Conservation (phyloP, 768 basidiomycete species). For the Xanthoconium purpureum region DNA sequence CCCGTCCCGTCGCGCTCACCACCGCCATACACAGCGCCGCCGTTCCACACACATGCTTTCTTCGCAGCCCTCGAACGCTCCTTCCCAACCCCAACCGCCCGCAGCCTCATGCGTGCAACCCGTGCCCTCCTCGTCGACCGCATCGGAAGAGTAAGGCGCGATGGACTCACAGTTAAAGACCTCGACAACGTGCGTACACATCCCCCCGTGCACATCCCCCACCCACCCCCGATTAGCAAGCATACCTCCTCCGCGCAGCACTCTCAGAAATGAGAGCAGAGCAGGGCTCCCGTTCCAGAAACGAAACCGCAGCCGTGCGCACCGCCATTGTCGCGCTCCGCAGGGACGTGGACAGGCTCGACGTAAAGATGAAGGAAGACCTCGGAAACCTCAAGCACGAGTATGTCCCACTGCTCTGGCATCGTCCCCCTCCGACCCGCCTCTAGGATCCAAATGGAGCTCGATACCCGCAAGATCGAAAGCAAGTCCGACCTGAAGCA, state of each 20-base stretch:
- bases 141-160: slow-evolving; percentile 63
- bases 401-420: slow-evolving; percentile 44
- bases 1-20: slow-evolving; percentile 16
- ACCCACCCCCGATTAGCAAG: slow-evolving; percentile 57
- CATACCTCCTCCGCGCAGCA: slow-evolving; percentile 92
- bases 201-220: not conserved
- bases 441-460: slow-evolving; percentile 89
- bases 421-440: not conserved
- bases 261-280: slow-evolving; percentile 87
- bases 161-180: slow-evolving; percentile 73
- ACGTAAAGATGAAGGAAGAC: slow-evolving; percentile 93
- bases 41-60: slow-evolving; percentile 82
- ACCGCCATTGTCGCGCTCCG: slow-evolving; percentile 72
- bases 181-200: slow-evolving; percentile 65
- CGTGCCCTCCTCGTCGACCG: slow-evolving; percentile 77
- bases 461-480: slow-evolving; percentile 92
- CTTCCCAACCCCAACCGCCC: slow-evolving; percentile 71
- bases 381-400: slow-evolving; percentile 87
- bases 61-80: slow-evolving; percentile 67
- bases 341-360: slow-evolving; percentile 80
- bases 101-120: slow-evolving; percentile 80
- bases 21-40: slow-evolving; percentile 56
- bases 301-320: slow-evolving; percentile 81
- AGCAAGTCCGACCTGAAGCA: slow-evolving; percentile 78
- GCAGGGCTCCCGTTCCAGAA: slow-evolving; percentile 74